Percentiles rank a stretch among this genome's conserved stretches.
phyloP scores from a whole-genome alignment of 108 stramenopile species.

The Fistulifera pelliculosa region DNA sequence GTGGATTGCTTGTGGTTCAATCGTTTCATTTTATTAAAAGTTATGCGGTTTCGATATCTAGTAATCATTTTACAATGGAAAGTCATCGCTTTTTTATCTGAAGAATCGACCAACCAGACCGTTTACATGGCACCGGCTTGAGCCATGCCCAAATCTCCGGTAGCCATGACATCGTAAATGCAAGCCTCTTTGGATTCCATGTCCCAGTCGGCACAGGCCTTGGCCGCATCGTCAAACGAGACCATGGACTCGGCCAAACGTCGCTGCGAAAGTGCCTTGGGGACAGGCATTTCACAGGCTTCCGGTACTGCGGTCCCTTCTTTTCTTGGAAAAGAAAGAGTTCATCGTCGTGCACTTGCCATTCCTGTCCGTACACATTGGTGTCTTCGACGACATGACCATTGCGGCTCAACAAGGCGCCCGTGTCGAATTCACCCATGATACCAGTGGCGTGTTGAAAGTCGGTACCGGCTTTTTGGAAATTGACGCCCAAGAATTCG shows the following conservation, averaged over 20 bases:
- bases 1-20: too few species aligned
- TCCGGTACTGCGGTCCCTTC: constrained; percentile 11
- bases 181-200: constrained; percentile 7
- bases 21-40: too few species aligned
- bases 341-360: constrained; percentile 14
- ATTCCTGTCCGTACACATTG: constrained; percentile 9
- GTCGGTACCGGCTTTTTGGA: not conserved
- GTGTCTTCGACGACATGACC: constrained; percentile 12
- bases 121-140: too few species aligned
- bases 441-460: constrained; percentile 13
- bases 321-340: constrained; percentile 7
- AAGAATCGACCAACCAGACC: too few species aligned
- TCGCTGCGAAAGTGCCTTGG: not conserved
- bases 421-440: constrained; percentile 13
- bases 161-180: constrained; percentile 15
- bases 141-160: constrained; percentile 8
- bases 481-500: constrained; percentile 11
- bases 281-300: not conserved
- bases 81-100: too few species aligned
- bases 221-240: not conserved
- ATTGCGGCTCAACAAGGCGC: constrained; percentile 16
- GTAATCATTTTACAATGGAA: too few species aligned
- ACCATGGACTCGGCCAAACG: not conserved
- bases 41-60: too few species aligned
- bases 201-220: constrained; percentile 3